Evolutionary conservation across 148 eudicot genomes (phyloP), one percentile per base, ranked within the genome.

Genomic region (Rhododendron mucronatum): DNA sequence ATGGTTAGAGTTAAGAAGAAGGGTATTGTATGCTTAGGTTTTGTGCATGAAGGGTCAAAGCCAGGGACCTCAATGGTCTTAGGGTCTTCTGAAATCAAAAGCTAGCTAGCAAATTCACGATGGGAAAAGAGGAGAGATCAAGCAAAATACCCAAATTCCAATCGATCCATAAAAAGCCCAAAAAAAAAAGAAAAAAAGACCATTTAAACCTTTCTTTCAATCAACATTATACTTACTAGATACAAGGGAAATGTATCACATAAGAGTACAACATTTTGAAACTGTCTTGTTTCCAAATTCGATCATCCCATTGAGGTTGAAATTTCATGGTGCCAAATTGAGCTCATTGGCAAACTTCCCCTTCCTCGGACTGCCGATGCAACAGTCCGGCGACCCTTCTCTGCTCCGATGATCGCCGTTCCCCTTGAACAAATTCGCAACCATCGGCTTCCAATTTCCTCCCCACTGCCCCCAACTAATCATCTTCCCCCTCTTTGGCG

Each of bases 361-460:
- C 77, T 13, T 63, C 1, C 61, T 39, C 16, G 14, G 50, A 26
- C 53, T 45, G 10, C 48, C 51, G 84, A 9, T 50, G 18, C 65
- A 26, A 30, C 12, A 50, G 5, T 75, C 85, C 48, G 76, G 2
- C 50, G 4, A 86, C 88, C 13, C 1, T 13, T 39, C 33, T 41
- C 15, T 11, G 26, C 63, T 73, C 69, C 44, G 35, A 35, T 82
- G 81, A 57, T 86, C 85, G 30, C 20, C 37, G 2, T 35, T 41
- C 8, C 26, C 51, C 71, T 80, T 69, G 6, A 83, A 85, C 1
- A 85, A 84, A 83, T 45, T 85, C 8, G 45, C n/a, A 9, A 85
- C 73, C 13, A 87, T 59, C 5, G 91, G 91, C 75, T 74, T 89
- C 85, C 55, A 67, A 50, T 55, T 85, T 9, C 79, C 74, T 23